phyloP scores from a whole-genome alignment of 2,329 filamentous ascomycete genomes.

The Emmonsiellopsis sp. region DNA sequence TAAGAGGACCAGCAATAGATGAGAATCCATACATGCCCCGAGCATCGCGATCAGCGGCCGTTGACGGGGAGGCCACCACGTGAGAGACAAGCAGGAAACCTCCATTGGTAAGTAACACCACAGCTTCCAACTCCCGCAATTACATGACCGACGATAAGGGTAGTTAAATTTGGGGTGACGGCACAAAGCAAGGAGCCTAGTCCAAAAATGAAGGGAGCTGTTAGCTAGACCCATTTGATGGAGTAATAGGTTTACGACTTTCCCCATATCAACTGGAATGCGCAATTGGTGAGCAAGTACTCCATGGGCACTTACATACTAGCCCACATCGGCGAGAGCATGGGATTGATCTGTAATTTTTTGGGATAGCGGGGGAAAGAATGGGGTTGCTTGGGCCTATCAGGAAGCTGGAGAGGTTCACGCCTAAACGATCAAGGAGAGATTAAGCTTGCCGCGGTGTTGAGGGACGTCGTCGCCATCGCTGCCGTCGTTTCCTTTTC shows the following conservation, averaged over 20 bases:
- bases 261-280: constrained; percentile 14
- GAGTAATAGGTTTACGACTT: constrained; percentile 18
- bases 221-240: constrained; percentile 22
- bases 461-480: neutral
- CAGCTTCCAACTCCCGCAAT: constrained; percentile 20
- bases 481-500: neutral
- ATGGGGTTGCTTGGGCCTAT: constrained; percentile 12
- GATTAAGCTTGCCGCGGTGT: constrained; percentile 13
- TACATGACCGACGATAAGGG: constrained; percentile 23
- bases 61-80: constrained; percentile 9
- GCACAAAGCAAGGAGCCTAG: constrained; percentile 21
- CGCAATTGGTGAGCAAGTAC: neutral
- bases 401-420: constrained; percentile 15
- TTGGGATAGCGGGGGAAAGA: constrained; percentile 2
- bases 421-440: constrained; percentile 16
- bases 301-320: constrained; percentile 4
- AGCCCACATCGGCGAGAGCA: constrained; percentile 2
- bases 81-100: constrained; percentile 8
- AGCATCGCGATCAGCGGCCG: constrained; percentile 13
- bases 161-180: constrained; percentile 19
- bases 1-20: constrained; percentile 8
- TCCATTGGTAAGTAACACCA: constrained; percentile 18
- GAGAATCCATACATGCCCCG: constrained; percentile 8
- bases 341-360: constrained; percentile 6
- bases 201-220: constrained; percentile 22